phyloP scores from a whole-genome alignment of 2,329 filamentous ascomycete species.

The Elsinoe necatrix region DNA sequence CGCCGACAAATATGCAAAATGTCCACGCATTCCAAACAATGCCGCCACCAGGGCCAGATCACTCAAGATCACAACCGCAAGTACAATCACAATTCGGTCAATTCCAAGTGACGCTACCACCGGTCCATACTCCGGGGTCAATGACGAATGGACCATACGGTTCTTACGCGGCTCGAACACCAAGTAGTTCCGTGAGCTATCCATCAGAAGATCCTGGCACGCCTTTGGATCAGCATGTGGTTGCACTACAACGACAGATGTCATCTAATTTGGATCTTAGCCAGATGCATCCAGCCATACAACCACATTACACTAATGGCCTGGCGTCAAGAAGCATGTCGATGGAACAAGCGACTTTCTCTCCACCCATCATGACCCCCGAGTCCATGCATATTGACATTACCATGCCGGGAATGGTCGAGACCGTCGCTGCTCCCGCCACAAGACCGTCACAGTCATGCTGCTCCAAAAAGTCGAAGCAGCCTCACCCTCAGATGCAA shows the following conservation, averaged over 20 bases:
- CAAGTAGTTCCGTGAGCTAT: not conserved
- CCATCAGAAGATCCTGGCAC: not conserved
- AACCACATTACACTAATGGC: not conserved
- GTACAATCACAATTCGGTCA: slow-evolving; percentile 12
- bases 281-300: slow-evolving; percentile 4
- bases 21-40: slow-evolving; percentile 3
- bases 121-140: not conserved
- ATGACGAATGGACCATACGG: not conserved
- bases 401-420: not conserved
- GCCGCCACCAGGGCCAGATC: not conserved
- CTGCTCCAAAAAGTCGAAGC: slow-evolving; percentile 14
- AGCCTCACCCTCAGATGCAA: not conserved
- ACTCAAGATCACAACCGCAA: not conserved
- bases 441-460: slow-evolving; percentile 15
- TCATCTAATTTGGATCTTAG: slow-evolving; percentile 8
- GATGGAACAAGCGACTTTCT: not conserved
- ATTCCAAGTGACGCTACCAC: slow-evolving; percentile 7
- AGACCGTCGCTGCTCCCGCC: not conserved
- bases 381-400: slow-evolving; percentile 7
- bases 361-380: not conserved
- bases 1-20: not conserved
- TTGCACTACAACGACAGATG: slow-evolving; percentile 5
- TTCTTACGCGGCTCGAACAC: not conserved
- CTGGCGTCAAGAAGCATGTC: not conserved
- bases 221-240: not conserved